Evolutionary conservation across 108 stramenopile species (phyloP).

Genomic region (Aurantiochytrium sp.): DNA sequence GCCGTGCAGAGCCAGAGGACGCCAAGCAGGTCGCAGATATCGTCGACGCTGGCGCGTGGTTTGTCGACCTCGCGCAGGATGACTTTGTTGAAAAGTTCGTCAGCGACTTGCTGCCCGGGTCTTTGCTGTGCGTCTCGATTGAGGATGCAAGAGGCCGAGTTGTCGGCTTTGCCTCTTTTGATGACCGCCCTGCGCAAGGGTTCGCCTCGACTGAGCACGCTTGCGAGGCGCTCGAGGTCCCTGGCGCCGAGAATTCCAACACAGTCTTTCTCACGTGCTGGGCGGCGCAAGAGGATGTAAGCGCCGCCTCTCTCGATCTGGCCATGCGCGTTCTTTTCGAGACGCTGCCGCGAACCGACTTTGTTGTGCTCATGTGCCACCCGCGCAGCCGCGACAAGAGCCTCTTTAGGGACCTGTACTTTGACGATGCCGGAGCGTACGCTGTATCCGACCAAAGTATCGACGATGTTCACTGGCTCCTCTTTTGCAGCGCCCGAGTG

Average conservation of each 20-base stretch:
- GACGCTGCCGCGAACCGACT: not conserved
- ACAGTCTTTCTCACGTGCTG: not conserved
- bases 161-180: slow-evolving; percentile 10
- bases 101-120: not conserved
- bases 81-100: not conserved
- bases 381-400: not conserved
- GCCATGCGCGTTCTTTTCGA: not conserved
- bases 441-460: not conserved
- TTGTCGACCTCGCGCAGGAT: too few relatives aligned
- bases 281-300: not conserved
- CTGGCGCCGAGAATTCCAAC: not conserved
- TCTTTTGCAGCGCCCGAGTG: not conserved
- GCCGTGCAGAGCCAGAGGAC: too few relatives aligned
- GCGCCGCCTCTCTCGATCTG: not conserved
- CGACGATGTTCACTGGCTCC: not conserved
- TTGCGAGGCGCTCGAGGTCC: not conserved
- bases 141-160: not conserved
- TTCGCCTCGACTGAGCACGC: not conserved
- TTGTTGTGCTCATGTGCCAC: not conserved
- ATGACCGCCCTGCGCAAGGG: not conserved
- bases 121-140: not conserved
- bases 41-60: not conserved
- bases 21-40: not conserved
- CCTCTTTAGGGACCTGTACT: not conserved
- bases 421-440: not conserved